phyloP scores from a whole-genome alignment of 805 yeast species.

The Saccharomyces mikatae region DNA sequence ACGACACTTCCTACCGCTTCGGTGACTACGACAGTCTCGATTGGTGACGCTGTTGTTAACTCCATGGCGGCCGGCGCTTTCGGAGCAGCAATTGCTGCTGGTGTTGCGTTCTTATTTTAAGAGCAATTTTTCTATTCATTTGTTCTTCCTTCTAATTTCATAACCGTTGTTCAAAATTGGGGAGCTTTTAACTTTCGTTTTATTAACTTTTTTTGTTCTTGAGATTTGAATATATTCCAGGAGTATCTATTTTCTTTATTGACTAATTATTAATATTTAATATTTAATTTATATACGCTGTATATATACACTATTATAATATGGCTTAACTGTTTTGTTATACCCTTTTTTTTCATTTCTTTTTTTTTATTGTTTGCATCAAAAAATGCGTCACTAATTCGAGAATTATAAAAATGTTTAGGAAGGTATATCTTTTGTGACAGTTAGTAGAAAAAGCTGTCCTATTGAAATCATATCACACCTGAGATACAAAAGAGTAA shows the following conservation, averaged over 20 bases:
- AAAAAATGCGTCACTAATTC: not conserved
- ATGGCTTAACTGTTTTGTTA: not conserved
- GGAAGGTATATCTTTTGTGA: not conserved
- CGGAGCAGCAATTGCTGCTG: conserved; percentile 83
- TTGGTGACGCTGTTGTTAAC: conserved; percentile 46
- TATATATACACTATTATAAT: not conserved
- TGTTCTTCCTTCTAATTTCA: not conserved
- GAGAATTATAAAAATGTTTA: not conserved
- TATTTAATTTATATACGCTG: not conserved
- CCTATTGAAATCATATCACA: not conserved
- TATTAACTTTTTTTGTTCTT: not conserved
- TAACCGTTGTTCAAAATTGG: not conserved
- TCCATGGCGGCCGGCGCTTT: conserved; percentile 64
- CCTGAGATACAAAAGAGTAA: not conserved
- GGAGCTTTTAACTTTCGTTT: not conserved
- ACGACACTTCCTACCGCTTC: conserved; percentile 32
- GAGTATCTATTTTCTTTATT: not conserved
- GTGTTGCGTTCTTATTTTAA: conserved; percentile 49
- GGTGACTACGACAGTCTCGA: conserved; percentile 34
- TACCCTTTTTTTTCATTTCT: not conserved
- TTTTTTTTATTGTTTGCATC: not conserved
- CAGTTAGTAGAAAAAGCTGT: not conserved
- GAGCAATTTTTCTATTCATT: conserved; percentile 2
- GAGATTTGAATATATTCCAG: not conserved
- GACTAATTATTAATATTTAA: not conserved